A percentile compares a stretch with the other conserved stretches of the same genome.
Conservation (phyloP, 306 rosid species). For the Quercus agrifolia region DNA sequence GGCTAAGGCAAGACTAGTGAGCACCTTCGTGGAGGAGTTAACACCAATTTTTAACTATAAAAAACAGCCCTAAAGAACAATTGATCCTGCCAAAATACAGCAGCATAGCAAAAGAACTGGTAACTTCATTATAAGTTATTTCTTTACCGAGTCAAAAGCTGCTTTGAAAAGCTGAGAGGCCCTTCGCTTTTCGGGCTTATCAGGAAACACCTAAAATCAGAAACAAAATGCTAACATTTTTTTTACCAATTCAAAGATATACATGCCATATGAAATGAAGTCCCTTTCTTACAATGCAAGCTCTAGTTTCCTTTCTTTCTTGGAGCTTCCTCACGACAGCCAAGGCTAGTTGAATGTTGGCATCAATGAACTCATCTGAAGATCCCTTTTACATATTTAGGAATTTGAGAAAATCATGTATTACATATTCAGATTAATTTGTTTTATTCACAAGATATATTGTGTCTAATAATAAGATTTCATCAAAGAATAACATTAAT, state of each 20-base stretch:
- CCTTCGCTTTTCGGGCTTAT: slow-evolving; percentile 84
- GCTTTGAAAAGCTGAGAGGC: slow-evolving; percentile 76
- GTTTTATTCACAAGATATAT: slow-evolving; percentile 33
- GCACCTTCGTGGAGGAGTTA: background rate
- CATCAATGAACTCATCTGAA: slow-evolving; percentile 99
- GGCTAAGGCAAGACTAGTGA: background rate
- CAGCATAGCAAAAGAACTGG: background rate
- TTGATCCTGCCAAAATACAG: background rate
- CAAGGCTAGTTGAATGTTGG: slow-evolving; percentile 87
- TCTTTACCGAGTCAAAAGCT: slow-evolving; percentile 81
- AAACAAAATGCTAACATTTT: slow-evolving; percentile 13
- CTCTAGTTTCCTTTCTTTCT: slow-evolving; percentile 64
- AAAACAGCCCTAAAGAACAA: slow-evolving; percentile 15
- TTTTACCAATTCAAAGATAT: background rate
- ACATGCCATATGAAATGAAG: slow-evolving; percentile 4
- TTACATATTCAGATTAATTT: slow-evolving; percentile 33
- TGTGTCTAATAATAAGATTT: slow-evolving; percentile 25
- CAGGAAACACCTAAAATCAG: slow-evolving; percentile 81
- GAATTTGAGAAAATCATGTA: slow-evolving; percentile 76
- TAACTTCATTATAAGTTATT: slow-evolving; percentile 17
- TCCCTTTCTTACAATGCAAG: slow-evolving; percentile 65
- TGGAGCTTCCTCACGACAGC: slow-evolving; percentile 82
- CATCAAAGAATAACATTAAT: slow-evolving; percentile 23
- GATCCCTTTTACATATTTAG: slow-evolving; percentile 96
- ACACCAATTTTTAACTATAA: background rate